A percentile compares a stretch with the other conserved stretches of the same genome.
Evolutionary conservation across 2,329 filamentous ascomycete genomes (phyloP).

Genomic region (Arthrobotrys entomopaga): DNA sequence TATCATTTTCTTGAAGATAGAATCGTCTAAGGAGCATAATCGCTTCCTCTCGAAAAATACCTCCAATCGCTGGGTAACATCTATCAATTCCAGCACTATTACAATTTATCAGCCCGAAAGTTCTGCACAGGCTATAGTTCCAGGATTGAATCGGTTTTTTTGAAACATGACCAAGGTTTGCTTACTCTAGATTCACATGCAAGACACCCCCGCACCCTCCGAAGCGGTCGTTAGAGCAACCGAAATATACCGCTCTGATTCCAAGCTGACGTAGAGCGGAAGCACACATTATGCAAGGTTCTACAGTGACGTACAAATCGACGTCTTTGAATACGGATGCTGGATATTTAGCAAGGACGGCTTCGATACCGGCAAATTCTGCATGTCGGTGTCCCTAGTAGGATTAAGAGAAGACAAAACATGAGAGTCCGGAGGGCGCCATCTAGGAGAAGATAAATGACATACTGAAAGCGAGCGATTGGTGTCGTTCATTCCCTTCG

Average conservation of each 20-base stretch:
- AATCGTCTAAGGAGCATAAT: slow-evolving; percentile 92
- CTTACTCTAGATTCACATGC: slow-evolving; percentile 78
- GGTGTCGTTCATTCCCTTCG: slow-evolving; percentile 94
- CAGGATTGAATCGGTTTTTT: no score
- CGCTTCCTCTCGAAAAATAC: slow-evolving; percentile 82
- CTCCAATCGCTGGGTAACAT: slow-evolving; percentile 71
- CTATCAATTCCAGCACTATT: slow-evolving; percentile 75
- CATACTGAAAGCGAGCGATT: slow-evolving; percentile 75
- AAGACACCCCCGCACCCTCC: slow-evolving; percentile 95
- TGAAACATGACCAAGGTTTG: slow-evolving; percentile 35
- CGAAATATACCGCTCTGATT: slow-evolving; percentile 91
- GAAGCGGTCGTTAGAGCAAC: slow-evolving; percentile 95
- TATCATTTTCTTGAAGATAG: slow-evolving; percentile 97
- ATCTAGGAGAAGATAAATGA: not conserved
- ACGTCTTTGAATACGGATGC: slow-evolving; percentile 76
- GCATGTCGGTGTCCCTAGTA: slow-evolving; percentile 88
- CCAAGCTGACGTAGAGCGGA: slow-evolving; percentile 87
- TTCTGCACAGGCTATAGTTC: not conserved
- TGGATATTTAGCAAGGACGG: slow-evolving; percentile 73
- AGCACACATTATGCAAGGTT: slow-evolving; percentile 99
- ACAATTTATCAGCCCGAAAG: slow-evolving; percentile 55
- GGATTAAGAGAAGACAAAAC: not conserved
- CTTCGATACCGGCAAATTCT: slow-evolving; percentile 86
- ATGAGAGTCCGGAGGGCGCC: not conserved
- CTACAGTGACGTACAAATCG: slow-evolving; percentile 93